Conservation (phyloP, 352 stramenopile genomes). For the Phytophthora pseudosyringae region DNA sequence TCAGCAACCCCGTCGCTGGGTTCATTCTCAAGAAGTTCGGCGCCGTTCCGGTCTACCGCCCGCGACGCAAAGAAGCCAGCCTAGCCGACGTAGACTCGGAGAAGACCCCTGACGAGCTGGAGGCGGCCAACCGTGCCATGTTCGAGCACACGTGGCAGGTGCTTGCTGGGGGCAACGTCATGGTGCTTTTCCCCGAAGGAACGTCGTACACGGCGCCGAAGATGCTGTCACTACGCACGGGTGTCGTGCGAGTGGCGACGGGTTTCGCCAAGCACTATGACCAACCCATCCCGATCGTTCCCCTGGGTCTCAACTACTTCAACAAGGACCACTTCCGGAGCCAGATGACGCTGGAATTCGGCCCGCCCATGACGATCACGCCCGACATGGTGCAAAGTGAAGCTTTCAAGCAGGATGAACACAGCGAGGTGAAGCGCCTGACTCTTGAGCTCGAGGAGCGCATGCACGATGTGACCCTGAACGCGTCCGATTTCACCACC, state of each 20-base stretch:
- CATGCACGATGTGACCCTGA: conserved; percentile 55
- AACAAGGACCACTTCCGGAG: conserved; percentile 85
- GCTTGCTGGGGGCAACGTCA: conserved; percentile 64
- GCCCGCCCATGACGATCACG: conserved; percentile 58
- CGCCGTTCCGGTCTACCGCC: conserved; percentile 73
- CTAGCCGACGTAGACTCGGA: conserved; percentile 74
- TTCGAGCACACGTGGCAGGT: conserved; percentile 79
- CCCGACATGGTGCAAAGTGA: conserved; percentile 55
- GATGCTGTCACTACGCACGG: conserved; percentile 79
- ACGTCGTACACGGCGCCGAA: conserved; percentile 83
- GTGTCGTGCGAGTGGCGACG: conserved; percentile 73
- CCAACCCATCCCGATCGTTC: conserved; percentile 72
- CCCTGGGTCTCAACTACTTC: conserved; percentile 82
- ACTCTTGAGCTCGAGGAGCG: conserved; percentile 52
- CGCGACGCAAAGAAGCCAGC: conserved; percentile 43
- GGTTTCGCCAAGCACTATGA: conserved; percentile 77
- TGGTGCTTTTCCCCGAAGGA: conserved; percentile 83
- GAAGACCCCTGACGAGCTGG: conserved; percentile 67
- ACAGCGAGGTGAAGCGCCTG: conserved; percentile 57
- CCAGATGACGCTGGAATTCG: conserved; percentile 78
- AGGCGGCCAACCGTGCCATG: conserved; percentile 67
- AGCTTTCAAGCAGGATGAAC: conserved; percentile 44
- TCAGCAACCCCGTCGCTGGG: conserved; percentile 54
- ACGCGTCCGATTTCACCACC: conserved; percentile 70
- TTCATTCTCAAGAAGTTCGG: conserved; percentile 60